These are phyloP conservation scores for Nicotiana benthamiana DNA, from an alignment of 257 asterid species.

Conservation along the genomic window DNA sequence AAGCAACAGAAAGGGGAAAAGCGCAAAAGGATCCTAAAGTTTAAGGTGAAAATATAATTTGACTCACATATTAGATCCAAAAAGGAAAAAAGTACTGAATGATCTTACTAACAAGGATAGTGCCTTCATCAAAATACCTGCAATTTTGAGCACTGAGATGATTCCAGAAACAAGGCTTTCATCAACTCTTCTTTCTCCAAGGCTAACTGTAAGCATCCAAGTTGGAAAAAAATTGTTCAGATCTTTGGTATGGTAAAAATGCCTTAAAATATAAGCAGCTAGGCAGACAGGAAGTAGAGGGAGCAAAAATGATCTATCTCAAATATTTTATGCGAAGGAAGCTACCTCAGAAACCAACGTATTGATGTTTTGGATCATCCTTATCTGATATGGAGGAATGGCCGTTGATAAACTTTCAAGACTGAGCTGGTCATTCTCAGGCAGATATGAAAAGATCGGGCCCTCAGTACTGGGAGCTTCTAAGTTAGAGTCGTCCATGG, in stretches of 20 bases:
- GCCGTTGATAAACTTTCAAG: slow-evolving; percentile 41
- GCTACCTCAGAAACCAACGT: slow-evolving; percentile 77
- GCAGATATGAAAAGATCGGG: slow-evolving; percentile 33
- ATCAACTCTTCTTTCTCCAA: slow-evolving; percentile 80
- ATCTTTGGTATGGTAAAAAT: background rate
- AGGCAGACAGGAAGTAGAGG: background rate
- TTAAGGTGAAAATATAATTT: background rate
- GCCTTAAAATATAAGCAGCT: background rate
- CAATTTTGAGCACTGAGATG: slow-evolving; percentile 64
- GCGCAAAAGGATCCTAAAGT: background rate
- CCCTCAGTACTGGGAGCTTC: slow-evolving; percentile 25
- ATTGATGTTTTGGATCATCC: slow-evolving; percentile 69
- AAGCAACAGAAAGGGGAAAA: background rate
- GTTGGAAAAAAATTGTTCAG: background rate
- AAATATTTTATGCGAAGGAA: background rate
- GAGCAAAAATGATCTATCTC: background rate
- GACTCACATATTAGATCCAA: background rate
- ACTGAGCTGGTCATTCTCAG: slow-evolving; percentile 41
- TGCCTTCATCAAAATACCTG: slow-evolving; percentile 38
- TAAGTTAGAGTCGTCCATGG: slow-evolving; percentile 23
- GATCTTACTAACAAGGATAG: background rate
- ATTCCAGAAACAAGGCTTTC: slow-evolving; percentile 69
- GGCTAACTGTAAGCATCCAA: slow-evolving; percentile 49
- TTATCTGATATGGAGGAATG: slow-evolving; percentile 78
- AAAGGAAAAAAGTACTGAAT: background rate